phyloP scores from a whole-genome alignment of 768 basidiomycete species.

The Clitopilus hobsonii region DNA sequence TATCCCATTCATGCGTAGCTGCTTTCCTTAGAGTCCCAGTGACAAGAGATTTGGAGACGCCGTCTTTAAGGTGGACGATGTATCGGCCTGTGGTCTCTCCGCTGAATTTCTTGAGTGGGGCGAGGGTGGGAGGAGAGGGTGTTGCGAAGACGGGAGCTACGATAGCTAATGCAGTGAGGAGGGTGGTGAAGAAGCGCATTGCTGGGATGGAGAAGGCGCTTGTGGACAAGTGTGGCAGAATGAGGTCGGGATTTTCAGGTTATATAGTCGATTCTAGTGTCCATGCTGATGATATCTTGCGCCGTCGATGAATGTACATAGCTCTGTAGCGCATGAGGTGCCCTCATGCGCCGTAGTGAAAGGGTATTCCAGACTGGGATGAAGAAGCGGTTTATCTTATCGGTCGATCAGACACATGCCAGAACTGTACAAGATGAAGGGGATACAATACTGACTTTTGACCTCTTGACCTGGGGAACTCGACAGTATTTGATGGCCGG shows the following conservation, averaged over 20 bases:
- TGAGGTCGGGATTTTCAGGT: neutral
- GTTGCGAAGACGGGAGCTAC: conserved; percentile 12
- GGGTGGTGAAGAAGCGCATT: conserved; percentile 9
- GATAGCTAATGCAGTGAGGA: conserved; percentile 3
- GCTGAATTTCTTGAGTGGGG: conserved; percentile 17
- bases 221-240: neutral
- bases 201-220: neutral
- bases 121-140: conserved; percentile 12
- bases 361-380: neutral
- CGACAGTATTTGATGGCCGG: too few species aligned
- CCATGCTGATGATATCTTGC: neutral
- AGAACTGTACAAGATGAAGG: neutral
- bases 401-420: neutral
- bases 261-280: neutral
- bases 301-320: neutral
- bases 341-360: neutral
- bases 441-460: neutral
- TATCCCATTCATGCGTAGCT: conserved; percentile 17
- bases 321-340: neutral
- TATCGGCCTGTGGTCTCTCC: conserved; percentile 21
- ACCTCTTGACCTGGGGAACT: neutral
- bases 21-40: conserved; percentile 5
- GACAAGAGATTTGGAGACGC: conserved; percentile 14
- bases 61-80: conserved; percentile 26
- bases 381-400: neutral